Evolutionary conservation across 345 rosid genomes (phyloP).

Genomic region (Lenwebbia sp.): DNA sequence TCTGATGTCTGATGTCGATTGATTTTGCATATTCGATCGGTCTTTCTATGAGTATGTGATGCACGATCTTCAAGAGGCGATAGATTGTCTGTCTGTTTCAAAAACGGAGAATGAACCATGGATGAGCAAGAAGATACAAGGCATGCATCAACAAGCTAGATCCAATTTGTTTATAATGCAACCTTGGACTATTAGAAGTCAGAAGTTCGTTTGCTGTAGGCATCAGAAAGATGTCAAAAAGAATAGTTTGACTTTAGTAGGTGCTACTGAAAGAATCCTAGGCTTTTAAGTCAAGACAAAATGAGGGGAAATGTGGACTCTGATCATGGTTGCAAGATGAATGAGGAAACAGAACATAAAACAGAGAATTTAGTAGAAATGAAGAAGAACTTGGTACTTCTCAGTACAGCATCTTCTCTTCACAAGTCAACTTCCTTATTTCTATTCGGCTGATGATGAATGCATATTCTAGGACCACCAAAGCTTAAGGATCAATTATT

Average conservation of each 20-base stretch:
- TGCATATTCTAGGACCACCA: not conserved
- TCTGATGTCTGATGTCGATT: not conserved
- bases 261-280: not conserved
- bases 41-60: not conserved
- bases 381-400: not conserved
- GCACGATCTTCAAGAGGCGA: not conserved
- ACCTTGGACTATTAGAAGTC: not conserved
- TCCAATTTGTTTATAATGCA: not conserved
- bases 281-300: not conserved
- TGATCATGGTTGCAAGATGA: not conserved
- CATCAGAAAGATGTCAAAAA: not conserved
- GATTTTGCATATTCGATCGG: not conserved
- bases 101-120: not conserved
- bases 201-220: not conserved
- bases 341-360: not conserved
- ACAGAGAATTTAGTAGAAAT: not conserved
- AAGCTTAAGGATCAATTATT: not conserved
- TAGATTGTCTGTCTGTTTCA: not conserved
- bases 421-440: not conserved
- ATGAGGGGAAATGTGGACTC: not conserved
- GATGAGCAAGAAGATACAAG: not conserved
- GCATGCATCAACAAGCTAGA: not conserved
- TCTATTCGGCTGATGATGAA: not conserved
- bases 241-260: not conserved
- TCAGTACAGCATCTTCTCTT: not conserved